Conservation (phyloP, 176 grass and related monocot species). For the Musa beccarii region DNA sequence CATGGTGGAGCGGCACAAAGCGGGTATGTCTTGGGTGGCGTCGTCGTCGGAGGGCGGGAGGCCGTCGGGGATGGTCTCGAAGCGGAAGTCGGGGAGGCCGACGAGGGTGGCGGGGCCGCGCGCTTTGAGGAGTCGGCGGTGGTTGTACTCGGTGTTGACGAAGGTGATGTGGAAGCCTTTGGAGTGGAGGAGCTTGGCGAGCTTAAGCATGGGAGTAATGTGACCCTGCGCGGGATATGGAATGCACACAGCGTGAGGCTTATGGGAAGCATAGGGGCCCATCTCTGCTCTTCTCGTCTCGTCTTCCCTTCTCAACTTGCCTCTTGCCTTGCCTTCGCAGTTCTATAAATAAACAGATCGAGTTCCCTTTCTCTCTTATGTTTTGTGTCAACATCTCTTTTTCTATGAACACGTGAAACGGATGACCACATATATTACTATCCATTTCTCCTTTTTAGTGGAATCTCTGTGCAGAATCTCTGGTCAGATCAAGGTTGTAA, state of each 20-base stretch:
- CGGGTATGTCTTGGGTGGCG: slow-evolving; percentile 1
- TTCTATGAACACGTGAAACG: too few species aligned
- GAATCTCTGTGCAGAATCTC: not conserved
- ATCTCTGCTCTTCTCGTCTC: not conserved
- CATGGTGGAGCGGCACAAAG: slow-evolving; percentile 1
- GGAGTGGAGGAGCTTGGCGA: slow-evolving; percentile 18
- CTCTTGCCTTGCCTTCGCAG: not conserved
- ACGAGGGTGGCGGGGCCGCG: not conserved
- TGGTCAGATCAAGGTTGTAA: not conserved
- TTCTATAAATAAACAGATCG: not conserved
- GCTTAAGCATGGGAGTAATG: slow-evolving; percentile 11
- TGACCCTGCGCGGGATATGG: slow-evolving; percentile 8
- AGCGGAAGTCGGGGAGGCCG: slow-evolving; percentile 14
- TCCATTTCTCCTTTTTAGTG: too few species aligned
- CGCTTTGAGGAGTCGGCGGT: slow-evolving; percentile 30
- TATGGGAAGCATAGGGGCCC: not conserved
- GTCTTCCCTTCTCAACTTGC: not conserved
- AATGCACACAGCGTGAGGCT: slow-evolving; percentile 9
- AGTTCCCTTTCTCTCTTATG: not conserved
- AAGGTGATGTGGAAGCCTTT: slow-evolving; percentile 49
- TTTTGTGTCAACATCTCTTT: too few species aligned
- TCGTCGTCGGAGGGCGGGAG: slow-evolving; percentile 5
- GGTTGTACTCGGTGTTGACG: slow-evolving; percentile 64
- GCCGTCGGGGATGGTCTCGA: slow-evolving; percentile 14
- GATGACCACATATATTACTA: too few species aligned